Evolutionary conservation across 2,329 filamentous ascomycete genomes (phyloP).

Genomic region (Hypoxylon sp.): DNA sequence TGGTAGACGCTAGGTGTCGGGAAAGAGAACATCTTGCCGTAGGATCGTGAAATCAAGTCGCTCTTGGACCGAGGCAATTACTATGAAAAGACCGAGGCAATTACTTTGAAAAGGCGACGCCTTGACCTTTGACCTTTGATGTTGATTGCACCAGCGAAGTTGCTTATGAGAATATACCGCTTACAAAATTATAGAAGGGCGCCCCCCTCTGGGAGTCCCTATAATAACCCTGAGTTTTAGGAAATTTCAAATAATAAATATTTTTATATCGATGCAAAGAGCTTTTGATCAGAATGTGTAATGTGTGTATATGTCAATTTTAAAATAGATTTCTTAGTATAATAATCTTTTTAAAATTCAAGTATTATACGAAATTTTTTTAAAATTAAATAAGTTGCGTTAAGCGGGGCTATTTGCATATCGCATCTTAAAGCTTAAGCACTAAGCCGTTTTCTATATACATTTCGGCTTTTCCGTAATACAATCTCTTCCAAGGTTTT

Average conservation of each 20-base stretch:
- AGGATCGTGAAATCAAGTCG: neutral
- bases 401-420: slow-evolving; percentile 19
- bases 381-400: no score
- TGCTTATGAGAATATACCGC: neutral
- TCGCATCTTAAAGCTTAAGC: slow-evolving; percentile 31
- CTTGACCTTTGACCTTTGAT: neutral
- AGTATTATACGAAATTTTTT: no score
- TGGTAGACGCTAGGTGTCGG: slow-evolving; percentile 62
- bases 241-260: no score
- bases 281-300: no score
- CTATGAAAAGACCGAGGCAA: no score
- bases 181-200: no score
- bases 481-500: slow-evolving; percentile 16
- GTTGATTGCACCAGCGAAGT: neutral
- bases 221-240: no score
- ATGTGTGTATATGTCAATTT: no score
- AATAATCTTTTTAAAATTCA: no score
- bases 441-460: slow-evolving; percentile 39
- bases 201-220: no score
- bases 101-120: neutral
- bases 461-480: slow-evolving; percentile 25
- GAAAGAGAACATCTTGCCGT: slow-evolving; percentile 59
- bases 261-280: no score
- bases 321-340: no score
- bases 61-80: neutral